Evolutionary conservation across 75 land plant genomes (phyloP).

Genomic region (Cupressus sempervirens): DNA sequence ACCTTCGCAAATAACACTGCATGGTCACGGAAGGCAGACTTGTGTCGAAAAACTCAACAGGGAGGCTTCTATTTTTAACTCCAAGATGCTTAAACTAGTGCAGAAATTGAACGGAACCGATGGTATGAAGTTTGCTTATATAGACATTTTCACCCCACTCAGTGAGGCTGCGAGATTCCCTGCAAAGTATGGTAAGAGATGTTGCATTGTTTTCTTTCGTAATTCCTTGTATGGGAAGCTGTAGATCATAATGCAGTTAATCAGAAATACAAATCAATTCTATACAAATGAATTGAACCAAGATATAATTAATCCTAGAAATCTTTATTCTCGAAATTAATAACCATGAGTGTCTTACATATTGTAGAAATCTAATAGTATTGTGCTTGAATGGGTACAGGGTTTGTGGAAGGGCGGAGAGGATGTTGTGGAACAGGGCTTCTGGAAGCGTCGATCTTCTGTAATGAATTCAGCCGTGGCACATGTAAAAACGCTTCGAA

Average conservation of each 20-base stretch:
- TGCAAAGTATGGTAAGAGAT: conserved; percentile 39
- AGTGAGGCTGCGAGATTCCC: conserved; percentile 50
- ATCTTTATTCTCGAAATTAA: no score
- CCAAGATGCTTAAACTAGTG: conserved; percentile 26
- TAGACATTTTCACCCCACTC: conserved; percentile 59
- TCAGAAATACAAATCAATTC: no score
- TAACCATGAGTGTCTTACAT: no score
- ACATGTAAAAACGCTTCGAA: conserved; percentile 17
- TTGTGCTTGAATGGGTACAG: background rate
- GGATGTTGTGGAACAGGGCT: conserved; percentile 28
- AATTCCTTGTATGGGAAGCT: background rate
- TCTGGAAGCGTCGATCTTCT: conserved; percentile 3
- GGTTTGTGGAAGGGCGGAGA: conserved; percentile 16
- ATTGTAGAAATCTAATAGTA: background rate
- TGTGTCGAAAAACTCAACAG: conserved; percentile 59
- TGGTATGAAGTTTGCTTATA: conserved; percentile 37
- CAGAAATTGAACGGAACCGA: conserved; percentile 29
- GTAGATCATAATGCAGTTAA: no score
- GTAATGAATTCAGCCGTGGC: conserved; percentile 10
- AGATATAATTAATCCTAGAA: no score
- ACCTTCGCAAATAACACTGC: conserved; percentile 60
- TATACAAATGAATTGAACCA: no score
- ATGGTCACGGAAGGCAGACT: conserved; percentile 28
- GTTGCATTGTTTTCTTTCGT: background rate
- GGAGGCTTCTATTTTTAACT: conserved; percentile 59